Conservation (phyloP, 2,329 filamentous ascomycete species). For the Aspergillus aculeatinus region DNA sequence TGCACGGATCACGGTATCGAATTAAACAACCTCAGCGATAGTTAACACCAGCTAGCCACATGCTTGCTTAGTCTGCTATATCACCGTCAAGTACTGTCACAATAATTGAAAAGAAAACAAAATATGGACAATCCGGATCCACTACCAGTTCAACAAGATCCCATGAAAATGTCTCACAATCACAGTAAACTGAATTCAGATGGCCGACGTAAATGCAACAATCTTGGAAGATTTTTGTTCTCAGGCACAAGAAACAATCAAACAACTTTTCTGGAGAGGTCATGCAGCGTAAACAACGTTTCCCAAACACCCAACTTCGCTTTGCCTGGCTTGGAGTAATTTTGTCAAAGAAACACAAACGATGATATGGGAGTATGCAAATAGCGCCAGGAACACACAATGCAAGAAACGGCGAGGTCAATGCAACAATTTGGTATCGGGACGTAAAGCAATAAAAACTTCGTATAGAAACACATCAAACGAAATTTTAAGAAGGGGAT, state of each 20-base stretch:
- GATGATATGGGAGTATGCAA: background rate
- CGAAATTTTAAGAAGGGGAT: background rate
- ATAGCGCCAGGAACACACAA: background rate
- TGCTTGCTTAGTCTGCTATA: no score
- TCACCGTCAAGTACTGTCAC: no score
- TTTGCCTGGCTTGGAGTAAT: background rate
- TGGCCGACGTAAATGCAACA: no score
- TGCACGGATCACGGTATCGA: no score
- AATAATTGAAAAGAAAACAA: no score
- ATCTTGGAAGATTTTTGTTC: background rate
- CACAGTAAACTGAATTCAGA: no score
- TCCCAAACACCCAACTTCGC: background rate
- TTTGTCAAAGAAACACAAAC: background rate
- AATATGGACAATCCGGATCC: no score
- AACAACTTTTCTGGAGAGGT: background rate
- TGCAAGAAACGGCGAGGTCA: background rate
- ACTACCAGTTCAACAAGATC: no score
- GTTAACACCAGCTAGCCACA: no score
- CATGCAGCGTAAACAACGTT: background rate
- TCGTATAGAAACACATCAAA: background rate
- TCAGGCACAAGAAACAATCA: background rate
- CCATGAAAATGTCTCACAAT: no score
- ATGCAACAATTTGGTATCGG: background rate
- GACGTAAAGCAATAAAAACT: background rate
- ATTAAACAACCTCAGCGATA: no score